phyloP scores from a whole-genome alignment of 164 flowering plant species.

The Aristolochia fimbriata region DNA sequence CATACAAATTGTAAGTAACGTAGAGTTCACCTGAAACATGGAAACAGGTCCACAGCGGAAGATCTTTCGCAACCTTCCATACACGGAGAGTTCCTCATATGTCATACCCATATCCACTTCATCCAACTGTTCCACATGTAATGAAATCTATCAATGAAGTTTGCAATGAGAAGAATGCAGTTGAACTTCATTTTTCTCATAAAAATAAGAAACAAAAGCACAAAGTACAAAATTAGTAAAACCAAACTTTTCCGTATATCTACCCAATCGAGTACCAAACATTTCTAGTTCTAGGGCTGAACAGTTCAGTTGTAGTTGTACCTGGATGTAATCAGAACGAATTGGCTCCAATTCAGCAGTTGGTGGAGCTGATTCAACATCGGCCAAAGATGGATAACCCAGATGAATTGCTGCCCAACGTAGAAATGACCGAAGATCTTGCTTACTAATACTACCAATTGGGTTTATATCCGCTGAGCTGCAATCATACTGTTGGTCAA shows the following conservation, averaged over 20 bases:
- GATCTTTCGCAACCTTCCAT: conserved; percentile 83
- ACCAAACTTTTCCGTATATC: background rate
- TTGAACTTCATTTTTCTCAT: no score
- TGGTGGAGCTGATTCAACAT: conserved; percentile 93
- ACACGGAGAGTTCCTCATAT: conserved; percentile 86
- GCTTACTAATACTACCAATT: conserved; percentile 93
- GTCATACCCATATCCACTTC: conserved; percentile 99
- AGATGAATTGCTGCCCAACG: conserved; percentile 85
- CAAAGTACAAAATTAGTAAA: background rate
- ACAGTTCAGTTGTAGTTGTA: conserved; percentile 7
- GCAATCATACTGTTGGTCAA: conserved; percentile 71
- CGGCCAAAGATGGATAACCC: conserved; percentile 77
- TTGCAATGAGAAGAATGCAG: no score
- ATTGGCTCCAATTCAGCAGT: conserved; percentile 96
- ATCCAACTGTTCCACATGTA: conserved; percentile 51
- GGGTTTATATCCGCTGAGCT: conserved; percentile 99
- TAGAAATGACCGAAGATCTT: conserved; percentile 75
- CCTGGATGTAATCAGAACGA: conserved; percentile 85
- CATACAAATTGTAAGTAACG: background rate
- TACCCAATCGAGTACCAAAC: background rate
- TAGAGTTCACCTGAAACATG: conserved; percentile 73
- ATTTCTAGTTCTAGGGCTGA: background rate
- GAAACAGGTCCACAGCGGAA: conserved; percentile 93
- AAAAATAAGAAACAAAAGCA: no score
- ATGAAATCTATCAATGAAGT: background rate